A percentile compares a stretch with the other conserved stretches of the same genome.
Conservation (phyloP, 2,329 filamentous ascomycete genomes). For the Venturia oleaginea region DNA sequence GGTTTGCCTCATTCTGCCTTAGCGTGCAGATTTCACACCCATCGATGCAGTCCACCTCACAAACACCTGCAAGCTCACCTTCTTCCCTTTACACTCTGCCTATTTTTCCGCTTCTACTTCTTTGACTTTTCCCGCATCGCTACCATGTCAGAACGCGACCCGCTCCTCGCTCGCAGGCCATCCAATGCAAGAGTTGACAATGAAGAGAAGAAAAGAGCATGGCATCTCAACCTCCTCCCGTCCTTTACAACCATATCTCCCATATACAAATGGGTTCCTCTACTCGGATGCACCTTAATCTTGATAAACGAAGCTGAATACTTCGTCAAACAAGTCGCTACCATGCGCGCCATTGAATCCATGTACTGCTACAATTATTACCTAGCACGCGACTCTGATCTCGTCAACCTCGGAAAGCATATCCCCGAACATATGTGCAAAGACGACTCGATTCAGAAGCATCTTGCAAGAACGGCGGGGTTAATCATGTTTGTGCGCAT, state of each 20-base stretch:
- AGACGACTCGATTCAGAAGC: conserved; percentile 11
- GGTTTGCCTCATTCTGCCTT: neutral
- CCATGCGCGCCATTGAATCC: conserved; percentile 14
- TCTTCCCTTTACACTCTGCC: neutral
- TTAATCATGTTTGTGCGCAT: conserved; percentile 14
- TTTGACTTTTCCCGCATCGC: neutral
- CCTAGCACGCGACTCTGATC: neutral
- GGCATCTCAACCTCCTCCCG: neutral
- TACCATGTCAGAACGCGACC: neutral
- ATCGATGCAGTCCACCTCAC: neutral
- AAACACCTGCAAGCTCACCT: neutral
- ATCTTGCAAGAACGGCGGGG: conserved; percentile 12
- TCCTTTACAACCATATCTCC: conserved; percentile 7
- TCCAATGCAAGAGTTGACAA: neutral
- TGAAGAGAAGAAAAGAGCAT: neutral
- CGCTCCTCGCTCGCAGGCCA: neutral
- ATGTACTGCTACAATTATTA: conserved; percentile 15
- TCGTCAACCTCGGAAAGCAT: conserved; percentile 13
- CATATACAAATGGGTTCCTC: conserved; percentile 11
- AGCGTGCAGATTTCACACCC: neutral
- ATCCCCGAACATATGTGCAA: conserved; percentile 15
- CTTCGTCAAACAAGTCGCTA: conserved; percentile 15
- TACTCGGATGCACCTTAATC: conserved; percentile 13
- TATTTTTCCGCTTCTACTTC: neutral
- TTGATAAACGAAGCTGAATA: conserved; percentile 15